Evolutionary conservation across 768 basidiomycete species (phyloP), one percentile per base, ranked within the genome.

Genomic region (Macrolepiota fuliginosa): DNA sequence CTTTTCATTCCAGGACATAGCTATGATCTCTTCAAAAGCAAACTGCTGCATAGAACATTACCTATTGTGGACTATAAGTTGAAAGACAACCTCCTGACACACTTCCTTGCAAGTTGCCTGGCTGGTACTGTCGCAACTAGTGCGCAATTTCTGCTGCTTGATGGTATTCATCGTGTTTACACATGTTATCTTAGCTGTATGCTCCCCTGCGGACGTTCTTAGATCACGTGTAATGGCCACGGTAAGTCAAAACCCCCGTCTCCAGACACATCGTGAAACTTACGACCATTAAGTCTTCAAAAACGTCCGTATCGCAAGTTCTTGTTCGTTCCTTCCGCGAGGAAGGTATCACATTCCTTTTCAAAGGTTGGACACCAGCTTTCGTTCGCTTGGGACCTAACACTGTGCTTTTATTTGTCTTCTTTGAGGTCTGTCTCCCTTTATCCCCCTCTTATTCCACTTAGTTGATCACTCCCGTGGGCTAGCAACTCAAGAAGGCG

Each of bases 361-460:
- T 94, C 74, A 93, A 91, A 71, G 92, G 92, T 36, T 94, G 92
- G 92, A 90, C 90, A 17, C 92, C 92, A 2, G 90, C 92, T 7
- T 94, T 92, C 74, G 84, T 90, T 66, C 86, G 92, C 52, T 74
- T 94, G 46, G 91, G 88, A 29, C 92, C 92, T 1, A 92, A 93
- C 70, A 94, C 92, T 1, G 80, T 94, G 36, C 76, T 94, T 4
- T 82, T 94, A 74, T 94, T 92, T 72, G 87, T 94, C 52, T 92
- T 92, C 74, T 88, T 89, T 64, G 92, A 94, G 78, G 91, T 89
- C 65, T 53, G 77, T 58, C 15, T 49, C 47, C 12, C 22, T 4
- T 45, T 19, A 19, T 49, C 45, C 35, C 25, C 29, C 59, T 24
- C 0, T 35, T 27, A 2, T 19, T 12, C 47, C 29, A 42, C 47